Percentiles rank a stretch among this genome's conserved stretches.
Conservation (phyloP, 306 rosid species). For the Casuarina cunninghamiana region DNA sequence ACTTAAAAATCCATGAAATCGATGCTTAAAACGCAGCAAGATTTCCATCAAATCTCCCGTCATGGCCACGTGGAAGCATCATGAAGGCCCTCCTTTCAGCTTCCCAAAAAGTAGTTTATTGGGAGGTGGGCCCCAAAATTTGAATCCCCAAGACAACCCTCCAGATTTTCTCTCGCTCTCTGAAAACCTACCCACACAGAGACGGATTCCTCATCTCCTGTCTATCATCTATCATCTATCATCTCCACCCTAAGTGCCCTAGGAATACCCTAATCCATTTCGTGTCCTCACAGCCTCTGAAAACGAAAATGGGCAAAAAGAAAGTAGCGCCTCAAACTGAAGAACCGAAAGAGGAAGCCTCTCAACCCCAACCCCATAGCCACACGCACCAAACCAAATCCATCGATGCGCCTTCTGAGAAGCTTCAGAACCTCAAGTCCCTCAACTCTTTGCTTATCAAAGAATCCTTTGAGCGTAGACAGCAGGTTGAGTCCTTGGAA, state of each 20-base stretch:
- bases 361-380: constrained; percentile 15
- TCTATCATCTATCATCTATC: neutral
- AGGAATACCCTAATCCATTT: constrained; percentile 41
- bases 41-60: too few relatives aligned
- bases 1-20: too few relatives aligned
- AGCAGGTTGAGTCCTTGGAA: constrained; percentile 42
- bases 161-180: neutral
- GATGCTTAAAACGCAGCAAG: too few relatives aligned
- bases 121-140: constrained; percentile 32
- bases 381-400: constrained; percentile 16
- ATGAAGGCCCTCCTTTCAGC: neutral
- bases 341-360: constrained; percentile 24
- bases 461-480: constrained; percentile 52
- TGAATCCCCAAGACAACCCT: constrained; percentile 21
- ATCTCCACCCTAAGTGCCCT: constrained; percentile 33
- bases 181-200: neutral
- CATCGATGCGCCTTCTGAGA: constrained; percentile 40
- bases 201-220: too few relatives aligned
- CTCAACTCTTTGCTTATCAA: constrained; percentile 61
- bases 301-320: constrained; percentile 70
- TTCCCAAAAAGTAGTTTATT: neutral
- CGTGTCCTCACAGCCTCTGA: constrained; percentile 21
- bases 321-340: constrained; percentile 39
- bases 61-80: too few relatives aligned
- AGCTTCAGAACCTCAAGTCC: constrained; percentile 64